These are phyloP conservation scores for Phytomonas sp. DNA, from an alignment of 208 protist genomes.

Conservation along the genomic window DNA sequence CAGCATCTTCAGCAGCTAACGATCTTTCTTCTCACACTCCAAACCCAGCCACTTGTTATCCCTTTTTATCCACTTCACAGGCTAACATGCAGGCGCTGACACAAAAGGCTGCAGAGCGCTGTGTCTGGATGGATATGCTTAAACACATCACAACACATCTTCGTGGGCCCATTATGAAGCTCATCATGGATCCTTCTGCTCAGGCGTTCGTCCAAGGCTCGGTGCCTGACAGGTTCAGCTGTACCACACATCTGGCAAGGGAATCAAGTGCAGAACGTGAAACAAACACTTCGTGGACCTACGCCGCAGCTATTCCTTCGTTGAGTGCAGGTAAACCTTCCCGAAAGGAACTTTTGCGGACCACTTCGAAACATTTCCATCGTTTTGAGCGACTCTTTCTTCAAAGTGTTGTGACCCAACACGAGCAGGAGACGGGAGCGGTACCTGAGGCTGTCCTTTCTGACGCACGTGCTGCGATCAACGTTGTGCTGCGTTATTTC, in stretches of 20 bases:
- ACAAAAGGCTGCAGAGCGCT: constrained; percentile 9
- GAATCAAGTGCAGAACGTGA: background rate
- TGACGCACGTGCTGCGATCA: constrained; percentile 16
- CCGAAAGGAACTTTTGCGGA: constrained; percentile 16
- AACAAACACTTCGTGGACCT: background rate
- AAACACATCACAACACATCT: constrained; percentile 29
- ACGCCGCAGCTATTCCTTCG: background rate
- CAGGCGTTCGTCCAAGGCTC: background rate
- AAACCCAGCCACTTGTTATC: background rate
- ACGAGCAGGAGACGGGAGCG: constrained; percentile 14
- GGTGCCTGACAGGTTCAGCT: background rate
- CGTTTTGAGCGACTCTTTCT: constrained; percentile 26
- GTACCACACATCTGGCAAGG: background rate
- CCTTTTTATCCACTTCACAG: background rate
- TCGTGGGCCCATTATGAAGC: constrained; percentile 30
- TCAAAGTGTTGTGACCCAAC: constrained; percentile 16
- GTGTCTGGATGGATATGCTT: constrained; percentile 28
- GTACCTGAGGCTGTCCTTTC: constrained; percentile 17
- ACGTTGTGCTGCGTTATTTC: constrained; percentile 21
- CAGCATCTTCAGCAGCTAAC: background rate
- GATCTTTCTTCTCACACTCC: background rate
- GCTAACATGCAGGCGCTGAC: background rate
- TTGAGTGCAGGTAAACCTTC: background rate
- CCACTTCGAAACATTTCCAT: constrained; percentile 25
- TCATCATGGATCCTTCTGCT: constrained; percentile 25